Percentiles rank a stretch among this genome's conserved stretches.
phyloP scores from a whole-genome alignment of 1,139 yeast species.

The Geotrichum carabidarum region DNA sequence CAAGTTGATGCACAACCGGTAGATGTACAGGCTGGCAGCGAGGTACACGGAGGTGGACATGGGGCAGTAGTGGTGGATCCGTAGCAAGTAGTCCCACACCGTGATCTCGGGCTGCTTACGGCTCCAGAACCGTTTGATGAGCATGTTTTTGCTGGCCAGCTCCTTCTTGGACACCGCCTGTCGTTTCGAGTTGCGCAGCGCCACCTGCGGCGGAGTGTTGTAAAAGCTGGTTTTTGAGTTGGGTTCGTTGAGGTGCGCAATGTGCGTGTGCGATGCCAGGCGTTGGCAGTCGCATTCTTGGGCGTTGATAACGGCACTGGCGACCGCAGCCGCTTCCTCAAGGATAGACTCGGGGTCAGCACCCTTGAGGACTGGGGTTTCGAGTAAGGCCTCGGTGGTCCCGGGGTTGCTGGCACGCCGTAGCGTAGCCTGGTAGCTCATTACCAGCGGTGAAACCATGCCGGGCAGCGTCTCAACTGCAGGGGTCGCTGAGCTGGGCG shows the following conservation, averaged over 20 bases:
- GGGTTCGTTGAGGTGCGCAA: background rate
- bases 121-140: conserved; percentile 38
- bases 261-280: background rate
- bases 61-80: conserved; percentile 43
- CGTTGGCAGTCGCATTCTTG: background rate
- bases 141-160: conserved; percentile 3
- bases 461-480: background rate
- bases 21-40: conserved; percentile 39
- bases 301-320: conserved; percentile 20
- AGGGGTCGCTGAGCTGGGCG: background rate
- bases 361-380: background rate
- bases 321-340: conserved; percentile 26
- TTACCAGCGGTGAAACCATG: background rate
- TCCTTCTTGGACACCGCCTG: conserved; percentile 1
- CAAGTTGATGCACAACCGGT: conserved; percentile 35
- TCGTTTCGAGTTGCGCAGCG: background rate
- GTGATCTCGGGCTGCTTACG: conserved; percentile 39
- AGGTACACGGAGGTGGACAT: conserved; percentile 44
- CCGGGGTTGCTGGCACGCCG: conserved; percentile 3
- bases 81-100: conserved; percentile 37
- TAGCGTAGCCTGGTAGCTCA: background rate
- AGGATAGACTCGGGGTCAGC: conserved; percentile 16
- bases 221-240: background rate
- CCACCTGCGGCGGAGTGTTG: background rate
- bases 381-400: background rate